Base-by-base conservation (phyloP, 2,329 filamentous ascomycete species). In the Aureobasidium zeae region DNA sequence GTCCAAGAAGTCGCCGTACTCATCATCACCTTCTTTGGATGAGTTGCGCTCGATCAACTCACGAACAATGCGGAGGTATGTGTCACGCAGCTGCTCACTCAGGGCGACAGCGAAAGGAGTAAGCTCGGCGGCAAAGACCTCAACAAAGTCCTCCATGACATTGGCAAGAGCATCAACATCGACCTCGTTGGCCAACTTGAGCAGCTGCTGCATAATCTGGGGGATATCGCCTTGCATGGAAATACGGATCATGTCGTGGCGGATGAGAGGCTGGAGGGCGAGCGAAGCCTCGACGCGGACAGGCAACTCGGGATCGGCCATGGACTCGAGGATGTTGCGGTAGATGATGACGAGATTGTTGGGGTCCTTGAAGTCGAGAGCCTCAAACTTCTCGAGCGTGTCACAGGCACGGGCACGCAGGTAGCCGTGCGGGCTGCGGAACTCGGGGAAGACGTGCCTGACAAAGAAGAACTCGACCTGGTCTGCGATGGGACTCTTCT, bases 111-210 rank as follows among this genome's bases (percentile, higher is more conserved):
- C 91, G 57, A 98, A 98, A 3, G 91, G 91, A 5, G 91, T 96
- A 34, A 98, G 74, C 62, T 98, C 91, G 2, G 86, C 76, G n/a
- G 91, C 89, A 59, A 98, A 98, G 2, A 96, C 88, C 63, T 98
- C 91, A 33, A 98, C 91, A 59, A 98, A 98, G 59, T 98, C 91
- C 65, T 98, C 91, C 91, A 98, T 98, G 28, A 98, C 91, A 57
- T 96, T 96, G 16, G 91, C 89, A 29, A 98, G 72, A 4, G 91
- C 88, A 63, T 98, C 91, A 35, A 98, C 89, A 59, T 98, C 91
- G 47, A 93, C 91, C 65, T 98, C 91, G 59, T 98, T 98, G 20
- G 91, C 89, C 46, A 98, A 71, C 68, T 96, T 96, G 44, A 98
- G 73, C 11, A 98, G 74, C 65, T 98, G 89, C 66, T 96, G 93